phyloP scores from a whole-genome alignment of 2,329 filamentous ascomycete genomes.

The Calonectria henricotiae region DNA sequence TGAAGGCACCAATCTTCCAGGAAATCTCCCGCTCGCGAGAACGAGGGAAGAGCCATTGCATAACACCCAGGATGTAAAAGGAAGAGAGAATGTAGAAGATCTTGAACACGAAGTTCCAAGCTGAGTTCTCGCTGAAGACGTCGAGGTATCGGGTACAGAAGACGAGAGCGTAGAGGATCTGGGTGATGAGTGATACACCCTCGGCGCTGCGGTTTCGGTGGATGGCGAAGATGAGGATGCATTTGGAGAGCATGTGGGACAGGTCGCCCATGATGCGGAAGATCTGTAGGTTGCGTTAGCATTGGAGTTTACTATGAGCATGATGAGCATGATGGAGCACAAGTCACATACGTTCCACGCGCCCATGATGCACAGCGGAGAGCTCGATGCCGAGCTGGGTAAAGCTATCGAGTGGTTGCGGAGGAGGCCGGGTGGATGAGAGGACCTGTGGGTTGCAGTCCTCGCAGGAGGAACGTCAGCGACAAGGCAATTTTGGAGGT shows the following conservation, averaged over 20 bases:
- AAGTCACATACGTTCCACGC: constrained; percentile 60
- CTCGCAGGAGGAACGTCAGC: too few species aligned
- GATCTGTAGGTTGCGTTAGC: constrained; percentile 59
- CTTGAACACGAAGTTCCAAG: constrained; percentile 88
- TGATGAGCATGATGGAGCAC: constrained; percentile 1
- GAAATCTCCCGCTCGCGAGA: constrained; percentile 92
- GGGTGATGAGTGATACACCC: constrained; percentile 93
- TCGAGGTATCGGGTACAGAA: constrained; percentile 92
- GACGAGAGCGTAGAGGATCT: constrained; percentile 88
- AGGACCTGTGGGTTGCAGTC: constrained; percentile 28
- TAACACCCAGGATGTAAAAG: constrained; percentile 88
- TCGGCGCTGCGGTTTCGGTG: constrained; percentile 91
- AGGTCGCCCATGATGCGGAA: constrained; percentile 88
- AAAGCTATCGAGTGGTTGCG: constrained; percentile 17
- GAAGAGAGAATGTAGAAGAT: constrained; percentile 89
- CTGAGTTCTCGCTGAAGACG: constrained; percentile 73
- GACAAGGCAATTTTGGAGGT: not conserved
- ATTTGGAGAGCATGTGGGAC: constrained; percentile 89
- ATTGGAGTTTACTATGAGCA: not conserved
- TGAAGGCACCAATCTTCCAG: constrained; percentile 89
- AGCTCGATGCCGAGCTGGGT: constrained; percentile 41
- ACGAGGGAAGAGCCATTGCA: constrained; percentile 88
- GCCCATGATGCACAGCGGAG: constrained; percentile 56
- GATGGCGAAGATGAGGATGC: constrained; percentile 92
- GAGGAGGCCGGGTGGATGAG: constrained; percentile 38